Conservation (phyloP, 768 basidiomycete species). For the Leccinum variicolor region DNA sequence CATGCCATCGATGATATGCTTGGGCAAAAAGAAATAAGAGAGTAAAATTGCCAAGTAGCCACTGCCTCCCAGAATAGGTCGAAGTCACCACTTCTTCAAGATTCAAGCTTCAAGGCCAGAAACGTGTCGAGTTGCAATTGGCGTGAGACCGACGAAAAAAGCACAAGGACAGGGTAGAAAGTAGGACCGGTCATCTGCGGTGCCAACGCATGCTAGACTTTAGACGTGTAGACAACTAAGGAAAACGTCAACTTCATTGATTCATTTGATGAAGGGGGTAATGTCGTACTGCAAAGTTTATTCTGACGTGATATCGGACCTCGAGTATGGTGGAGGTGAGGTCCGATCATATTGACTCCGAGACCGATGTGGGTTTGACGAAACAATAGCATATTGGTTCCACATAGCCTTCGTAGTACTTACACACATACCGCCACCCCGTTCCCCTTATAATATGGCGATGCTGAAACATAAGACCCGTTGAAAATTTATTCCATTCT, state of each 20-base stretch:
- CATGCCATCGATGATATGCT: background rate
- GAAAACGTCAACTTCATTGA: background rate
- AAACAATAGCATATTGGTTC: background rate
- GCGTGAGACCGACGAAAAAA: background rate
- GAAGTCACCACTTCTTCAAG: background rate
- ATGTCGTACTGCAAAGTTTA: background rate
- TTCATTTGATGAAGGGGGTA: too few species aligned
- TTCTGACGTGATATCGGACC: background rate
- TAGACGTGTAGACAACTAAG: background rate
- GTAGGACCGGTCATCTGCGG: background rate
- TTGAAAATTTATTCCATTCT: background rate
- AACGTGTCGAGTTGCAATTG: background rate
- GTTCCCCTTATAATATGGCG: background rate
- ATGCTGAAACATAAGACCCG: constrained; percentile 13
- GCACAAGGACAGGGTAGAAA: background rate
- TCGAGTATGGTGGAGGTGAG: background rate
- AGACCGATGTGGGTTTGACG: background rate
- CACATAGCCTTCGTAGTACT: background rate
- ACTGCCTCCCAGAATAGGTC: background rate
- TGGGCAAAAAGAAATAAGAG: background rate
- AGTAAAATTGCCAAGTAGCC: background rate
- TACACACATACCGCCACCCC: background rate
- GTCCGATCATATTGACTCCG: background rate
- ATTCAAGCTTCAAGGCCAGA: background rate
- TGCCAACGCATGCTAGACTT: background rate